These are phyloP conservation scores for Talaromyces adpressus DNA, from an alignment of 495 filamentous ascomycete genomes.

Conservation along the genomic window DNA sequence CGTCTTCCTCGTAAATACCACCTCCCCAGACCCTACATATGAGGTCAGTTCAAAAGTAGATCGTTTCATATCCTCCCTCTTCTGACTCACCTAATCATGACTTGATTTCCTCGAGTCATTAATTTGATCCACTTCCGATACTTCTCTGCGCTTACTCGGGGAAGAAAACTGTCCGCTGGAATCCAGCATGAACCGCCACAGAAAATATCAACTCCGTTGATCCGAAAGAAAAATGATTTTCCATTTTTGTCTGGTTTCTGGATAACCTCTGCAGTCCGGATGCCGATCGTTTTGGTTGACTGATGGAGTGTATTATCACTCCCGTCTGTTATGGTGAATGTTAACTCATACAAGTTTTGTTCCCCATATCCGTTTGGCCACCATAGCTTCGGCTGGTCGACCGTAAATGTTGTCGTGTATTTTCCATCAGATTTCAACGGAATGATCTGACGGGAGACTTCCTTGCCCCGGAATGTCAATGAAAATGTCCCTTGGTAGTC, in stretches of 20 bases:
- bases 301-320: conserved; percentile 37
- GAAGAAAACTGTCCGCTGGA: conserved; percentile 73
- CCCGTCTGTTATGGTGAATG: conserved; percentile 26
- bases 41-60: too few relatives aligned
- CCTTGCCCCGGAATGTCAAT: too few relatives aligned
- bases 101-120: conserved; percentile 60
- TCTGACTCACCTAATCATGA: conserved; percentile 52
- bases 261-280: conserved; percentile 65
- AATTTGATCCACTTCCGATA: conserved; percentile 72
- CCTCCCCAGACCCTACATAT: conserved; percentile 64
- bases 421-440: conserved; percentile 28
- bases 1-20: conserved; percentile 66
- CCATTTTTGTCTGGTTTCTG: conserved; percentile 64
- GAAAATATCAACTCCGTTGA: conserved; percentile 82
- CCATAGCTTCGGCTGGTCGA: conserved; percentile 65
- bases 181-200: conserved; percentile 88
- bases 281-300: conserved; percentile 56
- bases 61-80: too few relatives aligned
- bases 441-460: conserved; percentile 19
- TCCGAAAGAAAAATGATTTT: conserved; percentile 72
- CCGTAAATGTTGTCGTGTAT: conserved; percentile 35
- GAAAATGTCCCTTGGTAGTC: too few relatives aligned
- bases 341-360: conserved; percentile 65
- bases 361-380: conserved; percentile 73
- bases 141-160: conserved; percentile 52